Conservation (phyloP, 2,329 filamentous ascomycete genomes). For the Cladosporium sp. region DNA sequence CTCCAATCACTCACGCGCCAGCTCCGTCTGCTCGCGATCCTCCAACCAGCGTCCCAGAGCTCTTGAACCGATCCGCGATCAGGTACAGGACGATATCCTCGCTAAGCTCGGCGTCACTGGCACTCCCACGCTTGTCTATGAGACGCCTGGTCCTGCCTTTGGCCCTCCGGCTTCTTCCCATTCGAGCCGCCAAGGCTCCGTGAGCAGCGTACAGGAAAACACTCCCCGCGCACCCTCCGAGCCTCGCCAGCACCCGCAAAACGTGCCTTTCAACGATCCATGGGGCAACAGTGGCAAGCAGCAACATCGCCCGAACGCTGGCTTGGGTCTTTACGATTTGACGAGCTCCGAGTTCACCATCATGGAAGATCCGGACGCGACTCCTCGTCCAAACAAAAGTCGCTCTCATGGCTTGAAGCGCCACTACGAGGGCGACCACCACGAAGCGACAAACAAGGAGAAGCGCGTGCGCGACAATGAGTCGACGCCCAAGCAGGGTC, state of each 20-base stretch:
- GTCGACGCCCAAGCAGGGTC: constrained; percentile 19
- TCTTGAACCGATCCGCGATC: constrained; percentile 25
- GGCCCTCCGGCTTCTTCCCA: constrained; percentile 21
- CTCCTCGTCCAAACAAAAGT: constrained; percentile 17
- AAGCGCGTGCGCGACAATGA: constrained; percentile 16
- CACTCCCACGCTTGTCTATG: constrained; percentile 33
- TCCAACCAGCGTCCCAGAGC: constrained; percentile 22
- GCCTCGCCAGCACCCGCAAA: not conserved
- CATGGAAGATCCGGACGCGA: constrained; percentile 17
- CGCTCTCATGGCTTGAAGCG: constrained; percentile 20
- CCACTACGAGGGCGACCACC: constrained; percentile 16
- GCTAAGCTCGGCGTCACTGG: constrained; percentile 35
- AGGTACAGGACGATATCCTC: constrained; percentile 33
- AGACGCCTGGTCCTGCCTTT: constrained; percentile 35
- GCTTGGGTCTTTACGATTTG: constrained; percentile 14
- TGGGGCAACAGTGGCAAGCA: constrained; percentile 12
- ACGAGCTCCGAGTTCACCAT: constrained; percentile 16
- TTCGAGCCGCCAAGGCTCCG: constrained; percentile 14
- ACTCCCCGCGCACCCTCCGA: constrained; percentile 1
- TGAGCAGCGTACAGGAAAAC: not conserved
- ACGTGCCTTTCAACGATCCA: constrained; percentile 1
- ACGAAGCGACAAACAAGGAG: constrained; percentile 6
- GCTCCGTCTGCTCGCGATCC: constrained; percentile 25
- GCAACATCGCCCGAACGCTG: constrained; percentile 18
- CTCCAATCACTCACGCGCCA: constrained; percentile 23